phyloP scores from a whole-genome alignment of 192 early-diverging fungal genomes.

The Coemansia sp. region DNA sequence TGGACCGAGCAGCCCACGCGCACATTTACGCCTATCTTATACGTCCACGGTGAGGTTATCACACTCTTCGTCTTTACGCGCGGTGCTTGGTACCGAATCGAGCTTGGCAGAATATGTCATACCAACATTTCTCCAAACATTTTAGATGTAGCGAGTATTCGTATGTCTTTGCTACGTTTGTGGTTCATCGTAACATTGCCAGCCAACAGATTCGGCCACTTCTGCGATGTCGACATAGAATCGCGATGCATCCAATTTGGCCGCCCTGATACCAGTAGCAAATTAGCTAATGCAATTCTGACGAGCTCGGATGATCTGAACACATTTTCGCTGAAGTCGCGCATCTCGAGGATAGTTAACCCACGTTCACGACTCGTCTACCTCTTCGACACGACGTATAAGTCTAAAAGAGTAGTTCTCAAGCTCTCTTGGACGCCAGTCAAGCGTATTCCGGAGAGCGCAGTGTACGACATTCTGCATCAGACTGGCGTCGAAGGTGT shows the following conservation, averaged over 20 bases:
- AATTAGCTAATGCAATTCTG: neutral
- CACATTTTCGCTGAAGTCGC: neutral
- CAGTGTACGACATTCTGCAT: conserved; percentile 7
- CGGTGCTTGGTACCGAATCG: neutral
- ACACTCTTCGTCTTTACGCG: neutral
- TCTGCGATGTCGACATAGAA: neutral
- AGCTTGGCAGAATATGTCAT: neutral
- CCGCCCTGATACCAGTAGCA: neutral
- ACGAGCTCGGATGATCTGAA: neutral
- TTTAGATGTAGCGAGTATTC: neutral
- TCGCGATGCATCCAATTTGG: neutral
- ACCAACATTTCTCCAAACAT: neutral
- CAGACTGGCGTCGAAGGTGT: neutral
- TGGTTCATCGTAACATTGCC: conserved; percentile 8
- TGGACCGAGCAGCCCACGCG: neutral
- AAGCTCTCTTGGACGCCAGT: conserved; percentile 8
- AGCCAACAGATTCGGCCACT: conserved; percentile 2
- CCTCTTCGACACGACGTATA: conserved; percentile 1
- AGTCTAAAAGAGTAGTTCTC: neutral
- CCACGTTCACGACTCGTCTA: neutral
- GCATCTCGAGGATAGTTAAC: neutral
- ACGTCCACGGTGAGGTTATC: neutral
- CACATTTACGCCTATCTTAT: neutral
- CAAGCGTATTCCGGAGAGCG: conserved; percentile 3
- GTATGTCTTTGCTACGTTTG: neutral